phyloP scores from a whole-genome alignment of 148 eudicot species.

The Rhododendron vialii region DNA sequence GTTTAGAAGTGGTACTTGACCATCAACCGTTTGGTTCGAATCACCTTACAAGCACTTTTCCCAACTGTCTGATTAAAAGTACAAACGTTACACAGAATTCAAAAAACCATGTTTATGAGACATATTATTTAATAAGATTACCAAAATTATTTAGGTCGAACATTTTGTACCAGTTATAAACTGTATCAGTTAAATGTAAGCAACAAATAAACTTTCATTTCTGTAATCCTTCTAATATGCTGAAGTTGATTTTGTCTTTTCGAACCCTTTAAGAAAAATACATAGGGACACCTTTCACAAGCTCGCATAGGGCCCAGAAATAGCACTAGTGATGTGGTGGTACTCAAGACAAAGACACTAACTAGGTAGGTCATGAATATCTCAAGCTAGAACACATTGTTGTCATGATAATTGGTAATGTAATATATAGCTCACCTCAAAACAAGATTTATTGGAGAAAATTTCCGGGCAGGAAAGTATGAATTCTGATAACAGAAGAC shows the following conservation, averaged over 20 bases:
- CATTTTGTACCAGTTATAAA: neutral
- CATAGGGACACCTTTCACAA: neutral
- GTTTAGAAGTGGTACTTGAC: neutral
- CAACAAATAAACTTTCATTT: neutral
- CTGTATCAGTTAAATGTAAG: neutral
- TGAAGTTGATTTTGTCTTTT: neutral
- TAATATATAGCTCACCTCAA: constrained; percentile 62
- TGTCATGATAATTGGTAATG: neutral
- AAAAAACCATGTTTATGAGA: neutral
- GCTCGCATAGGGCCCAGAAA: neutral
- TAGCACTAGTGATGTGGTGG: neutral
- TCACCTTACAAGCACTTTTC: neutral
- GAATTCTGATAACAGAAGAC: constrained; percentile 88
- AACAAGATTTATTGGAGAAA: constrained; percentile 62
- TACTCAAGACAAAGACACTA: neutral
- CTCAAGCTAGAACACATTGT: neutral
- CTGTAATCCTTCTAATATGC: neutral
- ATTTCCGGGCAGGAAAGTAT: constrained; percentile 77
- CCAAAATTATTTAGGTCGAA: neutral
- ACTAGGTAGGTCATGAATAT: neutral
- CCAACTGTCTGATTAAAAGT: neutral
- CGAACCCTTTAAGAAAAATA: neutral
- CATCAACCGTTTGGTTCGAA: neutral
- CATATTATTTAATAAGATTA: neutral
- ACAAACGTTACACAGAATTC: neutral